A percentile compares a stretch with the other conserved stretches of the same genome.
Evolutionary conservation across 2,329 filamentous ascomycete genomes (phyloP).

Genomic region (Hypomyces rosellus): DNA sequence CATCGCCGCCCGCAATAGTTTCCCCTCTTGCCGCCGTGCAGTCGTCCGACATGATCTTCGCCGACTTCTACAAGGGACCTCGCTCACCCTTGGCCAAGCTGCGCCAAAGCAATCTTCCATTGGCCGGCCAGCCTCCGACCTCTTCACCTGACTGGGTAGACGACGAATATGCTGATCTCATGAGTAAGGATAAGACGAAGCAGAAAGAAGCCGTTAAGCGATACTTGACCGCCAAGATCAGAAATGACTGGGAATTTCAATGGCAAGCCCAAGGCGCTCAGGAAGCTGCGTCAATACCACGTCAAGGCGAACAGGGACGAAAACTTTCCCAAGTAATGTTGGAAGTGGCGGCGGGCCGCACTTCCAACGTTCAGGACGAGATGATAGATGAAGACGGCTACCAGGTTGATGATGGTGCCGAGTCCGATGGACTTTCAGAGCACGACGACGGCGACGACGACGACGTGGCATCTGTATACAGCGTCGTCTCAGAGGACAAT

Average conservation of each 20-base stretch:
- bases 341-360: conserved; percentile 2
- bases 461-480: conserved; percentile 49
- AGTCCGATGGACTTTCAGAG: conserved; percentile 28
- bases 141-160: conserved; percentile 29
- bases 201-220: conserved; percentile 57
- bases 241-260: conserved; percentile 53
- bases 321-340: neutral
- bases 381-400: conserved; percentile 30
- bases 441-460: conserved; percentile 41
- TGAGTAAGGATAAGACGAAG: conserved; percentile 55
- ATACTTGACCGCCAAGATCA: conserved; percentile 48
- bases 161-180: conserved; percentile 54
- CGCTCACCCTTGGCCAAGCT: conserved; percentile 48
- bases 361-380: conserved; percentile 23
- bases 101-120: conserved; percentile 31
- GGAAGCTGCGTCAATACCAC: neutral
- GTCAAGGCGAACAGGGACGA: neutral
- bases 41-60: conserved; percentile 46
- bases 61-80: conserved; percentile 52
- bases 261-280: conserved; percentile 37
- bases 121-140: conserved; percentile 24
- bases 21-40: neutral
- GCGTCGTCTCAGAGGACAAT: conserved; percentile 50
- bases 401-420: conserved; percentile 36
- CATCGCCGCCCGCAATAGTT: neutral